Percentiles rank a stretch among this genome's conserved stretches.
phyloP scores from a whole-genome alignment of 331 rosid genomes.

The Rosa hybrid region DNA sequence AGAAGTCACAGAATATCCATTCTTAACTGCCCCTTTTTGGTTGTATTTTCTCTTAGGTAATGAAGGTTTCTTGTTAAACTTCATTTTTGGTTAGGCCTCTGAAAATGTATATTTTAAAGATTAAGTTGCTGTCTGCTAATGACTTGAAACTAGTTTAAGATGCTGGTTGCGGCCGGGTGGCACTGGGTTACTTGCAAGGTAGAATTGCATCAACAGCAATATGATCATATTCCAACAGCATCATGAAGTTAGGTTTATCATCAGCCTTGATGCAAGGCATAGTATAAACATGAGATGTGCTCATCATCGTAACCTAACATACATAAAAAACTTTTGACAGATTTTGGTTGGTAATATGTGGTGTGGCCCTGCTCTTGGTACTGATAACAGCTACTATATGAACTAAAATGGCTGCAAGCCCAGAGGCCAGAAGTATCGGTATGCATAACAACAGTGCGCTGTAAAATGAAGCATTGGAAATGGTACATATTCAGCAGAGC shows the following conservation, averaged over 20 bases:
- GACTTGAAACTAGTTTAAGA: background rate
- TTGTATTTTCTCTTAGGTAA: background rate
- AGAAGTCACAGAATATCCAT: background rate
- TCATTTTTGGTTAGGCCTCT: background rate
- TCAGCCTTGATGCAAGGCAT: too few relatives aligned
- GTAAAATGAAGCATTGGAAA: background rate
- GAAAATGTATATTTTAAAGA: too few relatives aligned
- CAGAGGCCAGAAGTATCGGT: background rate
- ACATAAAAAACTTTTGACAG: background rate
- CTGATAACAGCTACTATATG: background rate
- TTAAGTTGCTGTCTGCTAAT: background rate
- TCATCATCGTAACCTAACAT: background rate
- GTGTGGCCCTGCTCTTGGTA: background rate
- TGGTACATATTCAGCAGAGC: background rate
- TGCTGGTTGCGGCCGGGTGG: background rate
- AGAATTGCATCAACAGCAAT: background rate
- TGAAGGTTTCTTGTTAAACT: background rate
- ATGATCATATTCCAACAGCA: background rate
- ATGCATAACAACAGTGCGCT: background rate
- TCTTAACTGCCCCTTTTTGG: background rate
- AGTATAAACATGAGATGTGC: background rate
- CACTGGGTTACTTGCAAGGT: background rate
- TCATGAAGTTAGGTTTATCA: too few relatives aligned
- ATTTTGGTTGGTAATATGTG: background rate
- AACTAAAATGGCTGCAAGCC: background rate